These are phyloP conservation scores for Mallotus japonicus DNA, from an alignment of 441 rosid genomes.

Conservation along the genomic window DNA sequence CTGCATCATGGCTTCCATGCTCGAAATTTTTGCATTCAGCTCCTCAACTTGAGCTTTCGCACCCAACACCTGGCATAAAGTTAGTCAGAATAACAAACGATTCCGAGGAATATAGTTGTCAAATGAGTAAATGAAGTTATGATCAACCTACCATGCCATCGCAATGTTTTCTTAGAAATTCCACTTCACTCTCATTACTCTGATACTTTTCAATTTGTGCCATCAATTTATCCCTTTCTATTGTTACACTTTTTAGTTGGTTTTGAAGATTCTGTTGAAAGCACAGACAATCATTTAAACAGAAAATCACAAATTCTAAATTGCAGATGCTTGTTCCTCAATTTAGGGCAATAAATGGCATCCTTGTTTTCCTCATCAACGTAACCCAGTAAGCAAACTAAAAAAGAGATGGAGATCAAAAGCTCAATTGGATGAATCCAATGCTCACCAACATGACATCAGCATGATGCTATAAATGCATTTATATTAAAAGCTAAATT, in stretches of 20 bases:
- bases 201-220: conserved; percentile 33
- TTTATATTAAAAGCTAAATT: too few relatives aligned
- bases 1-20: conserved; percentile 32
- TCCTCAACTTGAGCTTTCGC: conserved; percentile 43
- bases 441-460: neutral
- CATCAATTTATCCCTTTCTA: conserved; percentile 39
- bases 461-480: neutral
- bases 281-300: conserved; percentile 6
- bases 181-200: conserved; percentile 25
- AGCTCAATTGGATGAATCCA: neutral
- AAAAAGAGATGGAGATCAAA: neutral
- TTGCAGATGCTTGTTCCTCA: too few relatives aligned
- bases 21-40: conserved; percentile 34
- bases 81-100: neutral
- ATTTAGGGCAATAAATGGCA: neutral
- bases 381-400: too few relatives aligned
- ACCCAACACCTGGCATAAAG: conserved; percentile 36
- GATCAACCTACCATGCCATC: conserved; percentile 29
- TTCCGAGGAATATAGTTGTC: neutral
- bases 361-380: neutral
- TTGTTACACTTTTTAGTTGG: conserved; percentile 29
- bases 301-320: neutral
- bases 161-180: conserved; percentile 21
- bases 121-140: neutral
- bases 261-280: conserved; percentile 34